Evolutionary conservation across 768 basidiomycete species (phyloP).

Genomic region (Russula griseocarnosa): DNA sequence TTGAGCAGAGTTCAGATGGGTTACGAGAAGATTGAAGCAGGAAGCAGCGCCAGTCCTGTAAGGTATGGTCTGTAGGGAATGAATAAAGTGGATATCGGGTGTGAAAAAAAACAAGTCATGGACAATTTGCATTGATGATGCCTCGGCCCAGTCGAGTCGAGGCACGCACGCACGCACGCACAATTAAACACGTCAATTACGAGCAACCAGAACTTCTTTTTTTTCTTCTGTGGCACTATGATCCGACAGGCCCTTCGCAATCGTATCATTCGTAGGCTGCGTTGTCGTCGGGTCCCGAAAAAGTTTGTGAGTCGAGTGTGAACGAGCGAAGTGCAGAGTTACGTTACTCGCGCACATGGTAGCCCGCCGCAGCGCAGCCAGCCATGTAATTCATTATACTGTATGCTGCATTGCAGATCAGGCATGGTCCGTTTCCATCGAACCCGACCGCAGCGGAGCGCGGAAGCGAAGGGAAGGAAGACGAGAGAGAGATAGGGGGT

Average conservation of each 20-base stretch:
- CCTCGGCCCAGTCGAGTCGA: not conserved
- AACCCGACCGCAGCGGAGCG: not conserved
- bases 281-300: slow-evolving; percentile 2
- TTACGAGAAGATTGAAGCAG: too few relatives aligned
- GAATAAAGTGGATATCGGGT: too few relatives aligned
- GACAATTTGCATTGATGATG: not conserved
- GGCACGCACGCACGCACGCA: not conserved
- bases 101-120: not conserved
- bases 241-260: not conserved
- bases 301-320: slow-evolving; percentile 2
- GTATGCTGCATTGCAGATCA: not conserved
- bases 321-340: not conserved
- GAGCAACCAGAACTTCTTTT: not conserved
- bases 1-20: not conserved
- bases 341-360: not conserved
- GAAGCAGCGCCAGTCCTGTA: too few relatives aligned
- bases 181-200: slow-evolving; percentile 1
- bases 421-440: not conserved
- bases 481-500: not conserved
- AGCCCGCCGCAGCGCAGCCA: too few relatives aligned
- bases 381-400: too few relatives aligned
- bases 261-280: not conserved
- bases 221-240: not conserved
- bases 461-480: not conserved
- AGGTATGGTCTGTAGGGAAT: too few relatives aligned